Evolutionary conservation across 345 rosid species (phyloP), one percentile per base, ranked within the genome.

Genomic region (Erucastrum elatum): DNA sequence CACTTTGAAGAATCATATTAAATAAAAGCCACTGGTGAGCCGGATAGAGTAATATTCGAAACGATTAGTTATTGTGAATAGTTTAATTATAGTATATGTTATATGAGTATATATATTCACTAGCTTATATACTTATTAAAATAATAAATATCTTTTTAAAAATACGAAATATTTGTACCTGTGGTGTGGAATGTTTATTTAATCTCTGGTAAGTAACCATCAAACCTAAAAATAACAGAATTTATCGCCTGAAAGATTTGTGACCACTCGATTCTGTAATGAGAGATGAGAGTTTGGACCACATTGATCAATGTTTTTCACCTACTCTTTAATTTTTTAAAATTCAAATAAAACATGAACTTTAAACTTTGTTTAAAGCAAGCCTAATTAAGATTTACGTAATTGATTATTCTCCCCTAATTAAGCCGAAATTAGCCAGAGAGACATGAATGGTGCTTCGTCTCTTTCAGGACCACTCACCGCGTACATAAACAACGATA

Each of bases 391-490:
- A 64, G 58, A 64, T 3, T 53, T 80, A 55, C n/a, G 51, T 33
- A 53, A 62, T 17, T 44, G 21, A 4, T 25, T 73, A 8, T 59
- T 66, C 65, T 11, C 59, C 70, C 59, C 75, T 74, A 37, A 17
- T 74, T 74, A 74, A 72, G 56, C 73, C 64, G 59, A 79, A 73
- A 39, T 67, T 75, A 55, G 71, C 71, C 79, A 80, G 65, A 39
- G 66, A 69, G 75, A 64, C 79, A 80, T 80, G 76, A 80, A 66
- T 59, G 80, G 79, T 65, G 83, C 77, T 81, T 70, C 39, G 77
- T 80, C 83, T 70, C 80, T 81, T 59, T 75, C 77, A 75, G 80
- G 83, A 81, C 80, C 83, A 80, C 83, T 64, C 69, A 62, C 61
- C 41, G 64, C 55, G 82, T 68, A 74, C 78, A 78, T 79, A 51